These are phyloP conservation scores for Russula dissimulans DNA, from an alignment of 768 basidiomycete genomes.

Conservation along the genomic window DNA sequence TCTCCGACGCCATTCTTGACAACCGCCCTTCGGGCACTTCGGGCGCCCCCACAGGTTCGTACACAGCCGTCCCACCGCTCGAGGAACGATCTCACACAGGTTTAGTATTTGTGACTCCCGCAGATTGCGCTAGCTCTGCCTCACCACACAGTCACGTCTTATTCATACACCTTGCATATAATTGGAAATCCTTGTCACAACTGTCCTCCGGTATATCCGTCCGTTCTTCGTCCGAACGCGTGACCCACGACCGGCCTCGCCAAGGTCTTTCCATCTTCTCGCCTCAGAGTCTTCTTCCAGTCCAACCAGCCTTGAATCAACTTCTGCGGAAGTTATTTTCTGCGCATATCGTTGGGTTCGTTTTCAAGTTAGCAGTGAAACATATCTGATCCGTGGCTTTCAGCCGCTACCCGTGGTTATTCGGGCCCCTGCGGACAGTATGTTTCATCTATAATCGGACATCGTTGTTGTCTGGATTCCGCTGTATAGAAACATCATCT, in stretches of 20 bases:
- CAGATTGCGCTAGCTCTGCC: conserved; percentile 13
- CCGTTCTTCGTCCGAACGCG: conserved; percentile 46
- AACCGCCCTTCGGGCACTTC: background rate
- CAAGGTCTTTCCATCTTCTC: conserved; percentile 11
- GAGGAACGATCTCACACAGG: conserved; percentile 31
- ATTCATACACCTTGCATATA: conserved; percentile 34
- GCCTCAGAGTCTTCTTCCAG: conserved; percentile 11
- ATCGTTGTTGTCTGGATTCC: background rate
- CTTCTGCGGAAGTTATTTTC: conserved; percentile 7
- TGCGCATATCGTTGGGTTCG: conserved; percentile 14
- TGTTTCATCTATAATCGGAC: conserved; percentile 13
- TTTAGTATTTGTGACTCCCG: conserved; percentile 31
- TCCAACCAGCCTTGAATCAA: conserved; percentile 10
- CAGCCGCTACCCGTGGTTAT: conserved; percentile 72
- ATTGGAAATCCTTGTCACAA: conserved; percentile 26
- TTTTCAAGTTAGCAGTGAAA: background rate
- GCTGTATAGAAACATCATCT: conserved; percentile 10
- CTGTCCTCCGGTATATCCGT: background rate
- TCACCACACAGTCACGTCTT: conserved; percentile 27
- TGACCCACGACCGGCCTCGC: background rate
- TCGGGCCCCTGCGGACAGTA: conserved; percentile 61
- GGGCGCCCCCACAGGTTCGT: conserved; percentile 12
- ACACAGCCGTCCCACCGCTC: background rate
- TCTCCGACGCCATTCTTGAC: conserved; percentile 13
- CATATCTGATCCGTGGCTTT: conserved; percentile 1